phyloP scores from a whole-genome alignment of 2,329 filamentous ascomycete genomes.

The Beauveria sp. region DNA sequence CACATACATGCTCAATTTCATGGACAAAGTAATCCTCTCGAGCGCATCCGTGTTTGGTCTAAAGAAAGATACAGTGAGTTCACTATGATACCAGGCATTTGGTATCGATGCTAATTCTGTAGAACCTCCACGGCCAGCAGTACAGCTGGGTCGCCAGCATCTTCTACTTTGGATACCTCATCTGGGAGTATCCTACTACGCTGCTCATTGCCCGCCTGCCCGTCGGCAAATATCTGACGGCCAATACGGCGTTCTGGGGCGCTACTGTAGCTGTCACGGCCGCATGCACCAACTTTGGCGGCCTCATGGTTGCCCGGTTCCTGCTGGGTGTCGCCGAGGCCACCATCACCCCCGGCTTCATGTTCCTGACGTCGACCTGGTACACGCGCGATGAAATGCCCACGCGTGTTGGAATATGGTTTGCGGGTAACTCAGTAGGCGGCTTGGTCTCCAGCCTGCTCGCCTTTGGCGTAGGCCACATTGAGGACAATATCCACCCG shows the following conservation, averaged over 20 bases:
- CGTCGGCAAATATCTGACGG: slow-evolving; percentile 38
- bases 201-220: slow-evolving; percentile 40
- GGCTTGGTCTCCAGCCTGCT: slow-evolving; percentile 41
- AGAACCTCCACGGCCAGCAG: slow-evolving; percentile 33
- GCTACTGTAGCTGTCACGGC: slow-evolving; percentile 36
- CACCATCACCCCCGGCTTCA: slow-evolving; percentile 45
- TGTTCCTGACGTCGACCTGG: slow-evolving; percentile 49
- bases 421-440: slow-evolving; percentile 42
- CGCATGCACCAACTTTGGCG: slow-evolving; percentile 39
- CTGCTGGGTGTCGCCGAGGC: slow-evolving; percentile 49
- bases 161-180: slow-evolving; percentile 38
- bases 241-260: slow-evolving; percentile 45
- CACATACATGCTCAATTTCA: slow-evolving; percentile 53
- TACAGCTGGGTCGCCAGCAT: slow-evolving; percentile 56
- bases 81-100: background rate
- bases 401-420: slow-evolving; percentile 48
- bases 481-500: slow-evolving; percentile 35
- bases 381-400: slow-evolving; percentile 51
- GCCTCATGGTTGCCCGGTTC: slow-evolving; percentile 43
- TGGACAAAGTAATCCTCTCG: slow-evolving; percentile 52
- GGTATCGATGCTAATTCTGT: background rate
- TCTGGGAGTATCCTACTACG: slow-evolving; percentile 42
- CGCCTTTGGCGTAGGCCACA: slow-evolving; percentile 49
- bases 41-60: slow-evolving; percentile 50
- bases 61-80: slow-evolving; percentile 35